These are phyloP conservation scores for Cotoneaster glaucophyllus DNA, from an alignment of 306 rosid genomes.

Conservation along the genomic window DNA sequence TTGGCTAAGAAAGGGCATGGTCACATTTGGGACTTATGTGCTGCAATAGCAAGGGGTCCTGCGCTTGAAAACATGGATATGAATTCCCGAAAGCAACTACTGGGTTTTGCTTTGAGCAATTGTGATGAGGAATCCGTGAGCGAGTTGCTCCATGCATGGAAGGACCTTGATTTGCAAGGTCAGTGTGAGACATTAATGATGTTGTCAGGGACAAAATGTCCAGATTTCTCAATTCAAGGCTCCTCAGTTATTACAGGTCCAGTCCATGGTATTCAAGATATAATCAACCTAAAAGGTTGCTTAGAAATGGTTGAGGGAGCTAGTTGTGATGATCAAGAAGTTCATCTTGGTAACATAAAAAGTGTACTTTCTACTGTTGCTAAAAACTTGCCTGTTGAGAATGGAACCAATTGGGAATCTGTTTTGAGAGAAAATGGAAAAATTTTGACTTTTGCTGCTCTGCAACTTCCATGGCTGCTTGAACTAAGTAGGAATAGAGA, in stretches of 20 bases:
- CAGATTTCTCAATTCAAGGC: slow-evolving; percentile 47
- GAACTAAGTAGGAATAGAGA: slow-evolving; percentile 60
- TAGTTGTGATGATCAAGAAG: slow-evolving; percentile 46
- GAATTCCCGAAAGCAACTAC: slow-evolving; percentile 72
- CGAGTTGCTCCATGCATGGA: slow-evolving; percentile 91
- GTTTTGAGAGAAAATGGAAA: slow-evolving; percentile 77
- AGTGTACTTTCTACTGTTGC: slow-evolving; percentile 53
- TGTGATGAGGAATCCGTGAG: slow-evolving; percentile 91
- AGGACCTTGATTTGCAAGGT: slow-evolving; percentile 94
- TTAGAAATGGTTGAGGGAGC: slow-evolving; percentile 33
- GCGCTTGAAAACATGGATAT: slow-evolving; percentile 92
- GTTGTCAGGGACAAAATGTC: slow-evolving; percentile 47
- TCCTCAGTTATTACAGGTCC: slow-evolving; percentile 42
- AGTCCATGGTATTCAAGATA: slow-evolving; percentile 35
- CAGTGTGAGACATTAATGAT: slow-evolving; percentile 66
- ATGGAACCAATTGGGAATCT: slow-evolving; percentile 58
- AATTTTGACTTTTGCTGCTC: slow-evolving; percentile 67
- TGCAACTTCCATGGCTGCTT: slow-evolving; percentile 86
- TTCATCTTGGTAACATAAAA: slow-evolving; percentile 43
- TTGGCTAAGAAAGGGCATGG: slow-evolving; percentile 89
- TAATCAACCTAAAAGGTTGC: slow-evolving; percentile 34
- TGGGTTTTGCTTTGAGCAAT: slow-evolving; percentile 90
- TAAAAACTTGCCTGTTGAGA: slow-evolving; percentile 57
- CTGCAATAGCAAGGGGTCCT: slow-evolving; percentile 99
- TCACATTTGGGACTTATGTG: slow-evolving; percentile 88